Base-by-base conservation (phyloP, 176 grass and related monocot genomes). In the maize (Zea mays) region DNA sequence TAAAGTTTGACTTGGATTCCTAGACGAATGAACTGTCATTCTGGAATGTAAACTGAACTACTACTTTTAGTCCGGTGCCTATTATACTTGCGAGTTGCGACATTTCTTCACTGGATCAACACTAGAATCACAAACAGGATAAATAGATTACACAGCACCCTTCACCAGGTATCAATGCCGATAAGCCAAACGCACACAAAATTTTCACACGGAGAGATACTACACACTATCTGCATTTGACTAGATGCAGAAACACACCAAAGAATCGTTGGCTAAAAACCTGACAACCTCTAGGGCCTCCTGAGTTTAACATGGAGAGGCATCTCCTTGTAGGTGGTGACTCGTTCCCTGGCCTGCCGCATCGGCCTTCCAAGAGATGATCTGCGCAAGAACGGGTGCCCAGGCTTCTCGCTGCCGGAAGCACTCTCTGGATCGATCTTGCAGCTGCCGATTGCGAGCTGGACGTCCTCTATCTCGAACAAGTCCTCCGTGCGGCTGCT, bases 351-450 rank as follows among this genome's bases (percentile, higher is more conserved):
- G 9, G 91, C 87, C 55, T 56, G 81, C 52, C 91, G 79, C n/a
- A 83, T 69, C 8, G 91, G 85, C 36, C 91, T 90, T 72, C 91
- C 91, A 15, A 90, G 71, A 41, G 88, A 93, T 4, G 87, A 93
- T 71, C 87, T 76, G 56, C 82, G 73, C 4, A 44, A 39, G 47
- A 82, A 75, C 42, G 72, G 78, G 68, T 78, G 62, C 56, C 61
- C 58, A 6, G 65, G 27, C 27, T 10, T 65, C 10, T 66, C 65
- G 3, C 21, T 42, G 55, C 15, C 38, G 61, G 79, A 49, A 54
- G 19, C 10, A 27, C 3, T 42, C 34, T 49, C 36, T 16, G 65
- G 3, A 34, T 79, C 63, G 12, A 79, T 67, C 47, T 76, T 66
- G 74, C 81, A 72, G 72, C 13, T 17, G 51, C 57, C 42, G 19